Base-by-base conservation (phyloP, 164 flowering plant species). In the Tinospora cordifolia region DNA sequence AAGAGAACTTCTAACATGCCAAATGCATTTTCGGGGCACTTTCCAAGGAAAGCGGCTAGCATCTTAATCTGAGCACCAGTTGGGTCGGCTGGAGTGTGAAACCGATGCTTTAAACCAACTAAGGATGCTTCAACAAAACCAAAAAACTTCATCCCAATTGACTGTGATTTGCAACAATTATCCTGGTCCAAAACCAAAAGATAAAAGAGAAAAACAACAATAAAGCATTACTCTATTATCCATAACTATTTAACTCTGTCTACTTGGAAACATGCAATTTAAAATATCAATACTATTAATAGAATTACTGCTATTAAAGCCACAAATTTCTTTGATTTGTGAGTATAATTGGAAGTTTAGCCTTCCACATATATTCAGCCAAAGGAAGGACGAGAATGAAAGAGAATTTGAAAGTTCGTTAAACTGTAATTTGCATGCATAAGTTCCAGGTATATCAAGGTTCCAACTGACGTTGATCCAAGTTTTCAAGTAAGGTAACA, bases 71-170 rank as follows among this genome's bases (percentile, higher is more conserved):
- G 85, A 70, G 77, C 76, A 34, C 98, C 96, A 79, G 80, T 82
- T 71, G 88, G 72, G 83, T 88, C 98, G 27, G 83, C 80, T 64
- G 84, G 78, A 68, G 78, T 60, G 65, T 76, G 87, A 75, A 88
- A 92, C 63, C 88, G 90, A 77, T 92, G 83, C 76, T 86, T 90
- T 63, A 89, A 67, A 71, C 98, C 96, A 75, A 88, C 94, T n/a
- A 89, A 86, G 67, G 88, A 89, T 73, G 96, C 81, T 81, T 87
- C 88, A 77, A 88, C 82, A 40, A 84, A 81, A 65, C 91, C 92
- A 63, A 92, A 76, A 62, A 84, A 76, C 75, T 83, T 81, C 63
- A 24, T 64, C 65, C 67, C 66, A 60, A 7, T 62, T 54, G 83
- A 67, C 68, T 71, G 30, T 22, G 74, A 64, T 63, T 68, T 38